phyloP scores from a whole-genome alignment of 441 rosid species.

The Melianthus villosus region DNA sequence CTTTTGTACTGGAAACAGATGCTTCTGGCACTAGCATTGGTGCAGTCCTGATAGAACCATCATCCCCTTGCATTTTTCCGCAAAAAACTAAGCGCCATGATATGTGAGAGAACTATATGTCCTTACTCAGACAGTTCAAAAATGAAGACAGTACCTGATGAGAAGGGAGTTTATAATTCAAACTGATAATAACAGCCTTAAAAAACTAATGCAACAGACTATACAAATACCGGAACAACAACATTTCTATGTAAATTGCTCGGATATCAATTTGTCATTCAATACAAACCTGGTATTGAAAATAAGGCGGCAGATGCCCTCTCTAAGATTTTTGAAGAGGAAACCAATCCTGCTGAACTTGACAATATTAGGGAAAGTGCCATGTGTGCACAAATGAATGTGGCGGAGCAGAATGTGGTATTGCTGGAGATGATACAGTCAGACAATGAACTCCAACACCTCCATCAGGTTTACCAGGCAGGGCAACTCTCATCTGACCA shows the following conservation, averaged over 20 bases:
- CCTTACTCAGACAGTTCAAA: neutral
- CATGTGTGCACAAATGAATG: neutral
- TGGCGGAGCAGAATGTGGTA: neutral
- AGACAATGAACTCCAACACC: no score
- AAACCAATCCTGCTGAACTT: neutral
- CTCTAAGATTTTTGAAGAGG: neutral
- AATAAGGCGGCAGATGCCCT: neutral
- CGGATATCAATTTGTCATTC: neutral
- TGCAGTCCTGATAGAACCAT: neutral
- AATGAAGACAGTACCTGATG: no score
- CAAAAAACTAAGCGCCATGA: neutral
- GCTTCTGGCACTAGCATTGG: no score
- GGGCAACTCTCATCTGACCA: no score
- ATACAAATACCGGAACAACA: neutral
- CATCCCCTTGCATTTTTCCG: neutral
- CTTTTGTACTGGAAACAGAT: neutral
- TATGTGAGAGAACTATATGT: neutral
- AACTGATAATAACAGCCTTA: neutral
- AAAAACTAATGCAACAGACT: neutral
- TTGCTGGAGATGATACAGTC: no score
- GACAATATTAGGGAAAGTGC: neutral
- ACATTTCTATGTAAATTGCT: neutral
- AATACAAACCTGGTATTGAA: neutral
- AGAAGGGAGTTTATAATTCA: neutral
- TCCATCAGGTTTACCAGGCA: no score